Conservation (phyloP, 1,284 basidiomycete genomes). For the Ceratobasidium sp. region DNA sequence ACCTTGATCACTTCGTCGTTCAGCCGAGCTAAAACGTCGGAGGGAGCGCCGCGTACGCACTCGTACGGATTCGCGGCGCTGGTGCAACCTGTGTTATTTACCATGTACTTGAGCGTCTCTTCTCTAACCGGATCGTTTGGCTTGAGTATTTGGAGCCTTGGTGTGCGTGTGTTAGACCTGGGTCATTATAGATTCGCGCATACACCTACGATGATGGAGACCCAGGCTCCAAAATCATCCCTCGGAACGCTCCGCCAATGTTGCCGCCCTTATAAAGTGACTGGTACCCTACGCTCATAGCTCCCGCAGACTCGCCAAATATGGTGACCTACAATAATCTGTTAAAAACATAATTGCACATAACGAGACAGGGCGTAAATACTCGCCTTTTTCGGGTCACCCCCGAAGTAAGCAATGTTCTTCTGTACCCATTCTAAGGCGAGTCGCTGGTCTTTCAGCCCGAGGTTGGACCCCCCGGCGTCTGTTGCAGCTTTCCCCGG, state of each 20-base stretch:
- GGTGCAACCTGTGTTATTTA: conserved; percentile 34
- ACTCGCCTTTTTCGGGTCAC: conserved; percentile 58
- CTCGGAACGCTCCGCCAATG: conserved; percentile 44
- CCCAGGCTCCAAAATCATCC: conserved; percentile 48
- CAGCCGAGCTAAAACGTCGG: conserved; percentile 16
- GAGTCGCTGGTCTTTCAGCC: conserved; percentile 60
- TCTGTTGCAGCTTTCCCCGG: conserved; percentile 54
- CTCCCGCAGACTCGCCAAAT: conserved; percentile 55
- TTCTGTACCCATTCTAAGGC: conserved; percentile 64
- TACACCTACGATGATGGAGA: conserved; percentile 38
- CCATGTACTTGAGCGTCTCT: conserved; percentile 19
- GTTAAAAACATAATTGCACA: conserved; percentile 7
- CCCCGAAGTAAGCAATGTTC: conserved; percentile 63
- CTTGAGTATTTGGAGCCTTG: conserved; percentile 30
- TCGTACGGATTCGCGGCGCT: conserved; percentile 9
- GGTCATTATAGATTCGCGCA: too few relatives aligned
- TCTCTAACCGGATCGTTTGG: conserved; percentile 15
- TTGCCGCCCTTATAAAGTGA: conserved; percentile 50
- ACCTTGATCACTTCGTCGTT: conserved; percentile 43
- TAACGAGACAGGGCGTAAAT: neutral
- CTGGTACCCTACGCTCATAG: conserved; percentile 50
- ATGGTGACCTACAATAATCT: conserved; percentile 46
- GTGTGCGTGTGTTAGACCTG: neutral
- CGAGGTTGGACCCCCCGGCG: conserved; percentile 56
- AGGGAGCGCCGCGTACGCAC: conserved; percentile 34